phyloP scores from a whole-genome alignment of 768 basidiomycete genomes.

The Austroboletus eburneus region DNA sequence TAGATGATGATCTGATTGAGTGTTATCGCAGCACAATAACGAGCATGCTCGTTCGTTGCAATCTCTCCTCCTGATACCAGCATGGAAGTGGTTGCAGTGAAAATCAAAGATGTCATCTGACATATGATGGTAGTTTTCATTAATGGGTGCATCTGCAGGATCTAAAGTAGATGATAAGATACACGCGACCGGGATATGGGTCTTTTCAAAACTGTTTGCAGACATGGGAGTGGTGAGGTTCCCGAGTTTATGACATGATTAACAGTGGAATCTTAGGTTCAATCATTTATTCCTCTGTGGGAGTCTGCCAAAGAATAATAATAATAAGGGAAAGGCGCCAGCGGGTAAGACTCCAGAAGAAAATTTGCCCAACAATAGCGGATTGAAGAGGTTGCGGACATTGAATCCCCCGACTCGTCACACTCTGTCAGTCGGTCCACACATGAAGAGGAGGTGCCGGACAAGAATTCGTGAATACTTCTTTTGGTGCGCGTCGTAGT shows the following conservation, averaged over 20 bases:
- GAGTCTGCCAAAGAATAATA: too few species aligned
- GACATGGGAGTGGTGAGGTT: conserved; percentile 94
- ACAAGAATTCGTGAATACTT: conserved; percentile 32
- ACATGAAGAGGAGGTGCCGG: conserved; percentile 43
- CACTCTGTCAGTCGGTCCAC: conserved; percentile 35
- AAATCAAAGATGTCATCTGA: conserved; percentile 74
- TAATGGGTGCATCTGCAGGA: conserved; percentile 85
- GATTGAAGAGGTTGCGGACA: conserved; percentile 35
- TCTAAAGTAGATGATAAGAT: conserved; percentile 83
- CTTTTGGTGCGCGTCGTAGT: not conserved
- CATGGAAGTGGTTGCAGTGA: conserved; percentile 25
- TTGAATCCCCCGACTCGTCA: conserved; percentile 32
- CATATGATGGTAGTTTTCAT: conserved; percentile 91
- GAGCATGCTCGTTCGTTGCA: conserved; percentile 60
- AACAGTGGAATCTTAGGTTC: too few species aligned
- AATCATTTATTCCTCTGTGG: conserved; percentile 95
- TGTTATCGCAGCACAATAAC: conserved; percentile 91
- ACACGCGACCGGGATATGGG: conserved; percentile 83
- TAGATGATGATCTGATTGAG: conserved; percentile 88
- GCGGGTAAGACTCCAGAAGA: conserved; percentile 31
- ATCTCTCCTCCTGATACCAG: conserved; percentile 25
- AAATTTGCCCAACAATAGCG: conserved; percentile 39
- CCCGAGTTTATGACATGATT: not conserved
- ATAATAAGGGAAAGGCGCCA: conserved; percentile 48
- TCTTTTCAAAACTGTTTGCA: conserved; percentile 89